Percentiles rank a stretch among this genome's conserved stretches.
These are phyloP conservation scores for Hymenoscyphus infarciens DNA, from an alignment of 2,329 filamentous ascomycete genomes.

Conservation along the genomic window DNA sequence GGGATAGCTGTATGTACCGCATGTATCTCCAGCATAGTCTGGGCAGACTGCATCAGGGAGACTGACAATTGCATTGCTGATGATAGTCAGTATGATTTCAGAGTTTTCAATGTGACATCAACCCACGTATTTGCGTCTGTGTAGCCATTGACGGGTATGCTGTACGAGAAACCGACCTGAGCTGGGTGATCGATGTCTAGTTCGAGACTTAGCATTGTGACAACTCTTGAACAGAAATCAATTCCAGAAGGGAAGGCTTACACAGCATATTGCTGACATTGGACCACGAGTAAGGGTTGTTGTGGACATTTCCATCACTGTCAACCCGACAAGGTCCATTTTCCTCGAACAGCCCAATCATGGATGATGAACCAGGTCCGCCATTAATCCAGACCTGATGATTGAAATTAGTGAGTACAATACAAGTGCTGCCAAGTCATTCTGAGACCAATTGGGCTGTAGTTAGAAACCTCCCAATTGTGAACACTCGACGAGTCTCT, in stretches of 20 bases:
- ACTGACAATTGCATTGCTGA: constrained; percentile 37
- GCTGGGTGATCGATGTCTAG: constrained; percentile 31
- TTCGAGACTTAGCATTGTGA: neutral
- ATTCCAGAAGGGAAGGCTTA: constrained; percentile 50
- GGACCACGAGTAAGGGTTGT: constrained; percentile 58
- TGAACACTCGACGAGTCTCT: no score
- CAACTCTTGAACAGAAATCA: no score
- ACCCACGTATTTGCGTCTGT: constrained; percentile 17
- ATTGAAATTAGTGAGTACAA: neutral
- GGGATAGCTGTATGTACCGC: constrained; percentile 53
- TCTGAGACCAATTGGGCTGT: no score
- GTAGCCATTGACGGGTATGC: constrained; percentile 31
- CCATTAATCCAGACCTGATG: constrained; percentile 61
- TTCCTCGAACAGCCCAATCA: constrained; percentile 61
- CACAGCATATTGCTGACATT: constrained; percentile 50
- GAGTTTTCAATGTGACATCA: neutral
- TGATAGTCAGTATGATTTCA: constrained; percentile 10
- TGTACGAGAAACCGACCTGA: constrained; percentile 39
- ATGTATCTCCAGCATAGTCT: constrained; percentile 45
- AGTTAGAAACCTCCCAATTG: no score
- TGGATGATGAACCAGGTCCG: constrained; percentile 59
- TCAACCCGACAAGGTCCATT: constrained; percentile 46
- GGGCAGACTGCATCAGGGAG: constrained; percentile 47
- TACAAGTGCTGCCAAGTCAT: no score
- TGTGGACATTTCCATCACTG: constrained; percentile 38